phyloP scores from a whole-genome alignment of 768 basidiomycete genomes.

The Leccinum imitatum region DNA sequence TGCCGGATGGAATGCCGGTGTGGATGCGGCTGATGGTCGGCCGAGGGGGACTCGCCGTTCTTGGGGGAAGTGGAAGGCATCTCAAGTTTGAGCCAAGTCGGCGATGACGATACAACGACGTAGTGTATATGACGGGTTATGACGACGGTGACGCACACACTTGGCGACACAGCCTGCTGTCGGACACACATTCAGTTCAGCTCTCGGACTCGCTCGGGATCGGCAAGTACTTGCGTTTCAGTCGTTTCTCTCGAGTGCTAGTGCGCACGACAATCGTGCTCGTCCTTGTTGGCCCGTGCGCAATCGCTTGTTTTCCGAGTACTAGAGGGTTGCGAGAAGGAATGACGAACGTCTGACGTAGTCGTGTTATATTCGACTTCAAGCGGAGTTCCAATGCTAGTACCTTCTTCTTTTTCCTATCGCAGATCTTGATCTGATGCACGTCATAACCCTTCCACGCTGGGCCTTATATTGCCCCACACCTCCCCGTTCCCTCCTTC shows the following conservation, averaged over 20 bases:
- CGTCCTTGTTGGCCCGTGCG: constrained; percentile 32
- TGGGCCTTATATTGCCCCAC: constrained; percentile 20
- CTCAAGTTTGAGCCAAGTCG: not conserved
- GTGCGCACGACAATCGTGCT: constrained; percentile 6
- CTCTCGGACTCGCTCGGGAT: constrained; percentile 19
- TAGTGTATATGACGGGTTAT: constrained; percentile 12
- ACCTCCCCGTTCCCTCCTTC: not conserved
- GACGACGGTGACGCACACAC: constrained; percentile 28
- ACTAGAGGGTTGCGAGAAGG: constrained; percentile 32
- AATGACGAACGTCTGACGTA: constrained; percentile 47
- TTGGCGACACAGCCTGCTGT: constrained; percentile 24
- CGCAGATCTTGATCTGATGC: constrained; percentile 37
- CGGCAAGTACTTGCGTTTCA: constrained; percentile 26
- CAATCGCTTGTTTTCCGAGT: constrained; percentile 26
- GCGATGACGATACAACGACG: constrained; percentile 24
- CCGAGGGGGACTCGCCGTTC: constrained; percentile 36
- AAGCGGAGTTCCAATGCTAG: constrained; percentile 39
- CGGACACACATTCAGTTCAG: constrained; percentile 17
- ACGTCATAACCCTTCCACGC: constrained; percentile 32
- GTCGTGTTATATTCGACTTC: constrained; percentile 43
- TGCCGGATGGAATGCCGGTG: constrained; percentile 36
- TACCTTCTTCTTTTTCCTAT: constrained; percentile 24
- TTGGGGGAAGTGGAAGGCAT: constrained; percentile 31
- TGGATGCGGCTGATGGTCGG: constrained; percentile 11
- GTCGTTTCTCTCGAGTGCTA: not conserved